These are phyloP conservation scores for Mucor irregularis DNA, from an alignment of 371 early-diverging fungal genomes.

Conservation along the genomic window DNA sequence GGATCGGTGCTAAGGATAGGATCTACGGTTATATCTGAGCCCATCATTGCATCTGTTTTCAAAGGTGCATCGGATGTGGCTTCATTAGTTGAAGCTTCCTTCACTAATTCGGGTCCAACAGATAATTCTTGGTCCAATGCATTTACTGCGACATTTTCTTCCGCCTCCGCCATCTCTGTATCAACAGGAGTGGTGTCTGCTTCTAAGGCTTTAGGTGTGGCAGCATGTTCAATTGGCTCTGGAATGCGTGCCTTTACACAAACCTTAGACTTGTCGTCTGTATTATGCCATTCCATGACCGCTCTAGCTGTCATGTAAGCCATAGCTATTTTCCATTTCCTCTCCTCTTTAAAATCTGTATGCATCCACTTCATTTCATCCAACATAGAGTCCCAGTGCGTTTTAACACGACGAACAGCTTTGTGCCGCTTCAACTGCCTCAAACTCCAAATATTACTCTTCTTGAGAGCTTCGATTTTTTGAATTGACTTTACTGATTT, in stretches of 20 bases:
- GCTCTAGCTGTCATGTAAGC: slow-evolving; percentile 69
- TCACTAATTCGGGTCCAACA: slow-evolving; percentile 2
- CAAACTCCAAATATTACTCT: slow-evolving; percentile 77
- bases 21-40: background rate
- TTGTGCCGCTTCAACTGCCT: slow-evolving; percentile 76
- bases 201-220: background rate
- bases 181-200: background rate
- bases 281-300: slow-evolving; percentile 83
- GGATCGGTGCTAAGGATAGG: background rate
- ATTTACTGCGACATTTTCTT: background rate
- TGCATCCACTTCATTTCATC: slow-evolving; percentile 92
- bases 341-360: slow-evolving; percentile 83
- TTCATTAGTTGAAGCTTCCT: background rate
- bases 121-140: background rate
- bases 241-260: slow-evolving; percentile 56
- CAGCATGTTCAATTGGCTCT: background rate
- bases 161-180: background rate
- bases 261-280: slow-evolving; percentile 66
- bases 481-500: slow-evolving; percentile 73
- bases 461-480: slow-evolving; percentile 79
- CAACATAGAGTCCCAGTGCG: slow-evolving; percentile 87
- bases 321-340: slow-evolving; percentile 81
- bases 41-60: slow-evolving; percentile 25
- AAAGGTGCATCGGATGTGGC: background rate
- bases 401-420: slow-evolving; percentile 68